Evolutionary conservation across 2,329 filamentous ascomycete genomes (phyloP), one percentile per base, ranked within the genome.

Genomic region (Aureobasidium subglaciale): DNA sequence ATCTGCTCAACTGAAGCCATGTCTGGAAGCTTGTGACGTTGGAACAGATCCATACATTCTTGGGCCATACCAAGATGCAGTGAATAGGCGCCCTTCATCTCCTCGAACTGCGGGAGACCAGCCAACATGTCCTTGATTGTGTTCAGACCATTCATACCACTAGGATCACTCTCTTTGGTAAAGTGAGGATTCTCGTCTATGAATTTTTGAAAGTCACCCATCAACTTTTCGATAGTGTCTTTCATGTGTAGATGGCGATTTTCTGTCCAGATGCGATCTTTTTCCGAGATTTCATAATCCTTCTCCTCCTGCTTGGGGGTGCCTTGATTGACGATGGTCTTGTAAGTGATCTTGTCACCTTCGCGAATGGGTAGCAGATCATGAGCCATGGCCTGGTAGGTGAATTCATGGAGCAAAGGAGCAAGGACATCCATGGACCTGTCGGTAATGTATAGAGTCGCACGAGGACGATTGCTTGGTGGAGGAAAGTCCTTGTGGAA

Each of bases 241-340:
- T 95, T 96, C 93, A 99, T 99, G 71, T 99, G 93, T 52, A 84
- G 81, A 72, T 99, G 93, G 55, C 93, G 82, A 67, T 96, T 96
- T 59, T 93, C 88, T 22, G 95, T 85, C 93, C 93, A 99, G 43
- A 99, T 88, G 67, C 86, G 87, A 73, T 99, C 93, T 64, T 89
- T 87, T 61, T 99, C 93, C 29, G 80, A 79, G 46, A 99, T 86
- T 64, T 96, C 90, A 79, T 96, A 87, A 41, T 96, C 91, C 69
- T 95, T 96, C 58, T 88, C 82, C 68, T 95, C 83, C 25, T 86
- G 81, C 38, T 86, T 82, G 0, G 76, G 71, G 3, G 81, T 78
- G 9, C 87, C 88, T 63, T 90, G 83, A 61, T 95, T 93, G 60
- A 93, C 77, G 2, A 81, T 76, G 52, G 90, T 91, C 62, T 85